Evolutionary conservation across 768 basidiomycete species (phyloP).

Genomic region (Termitomyces sp.): DNA sequence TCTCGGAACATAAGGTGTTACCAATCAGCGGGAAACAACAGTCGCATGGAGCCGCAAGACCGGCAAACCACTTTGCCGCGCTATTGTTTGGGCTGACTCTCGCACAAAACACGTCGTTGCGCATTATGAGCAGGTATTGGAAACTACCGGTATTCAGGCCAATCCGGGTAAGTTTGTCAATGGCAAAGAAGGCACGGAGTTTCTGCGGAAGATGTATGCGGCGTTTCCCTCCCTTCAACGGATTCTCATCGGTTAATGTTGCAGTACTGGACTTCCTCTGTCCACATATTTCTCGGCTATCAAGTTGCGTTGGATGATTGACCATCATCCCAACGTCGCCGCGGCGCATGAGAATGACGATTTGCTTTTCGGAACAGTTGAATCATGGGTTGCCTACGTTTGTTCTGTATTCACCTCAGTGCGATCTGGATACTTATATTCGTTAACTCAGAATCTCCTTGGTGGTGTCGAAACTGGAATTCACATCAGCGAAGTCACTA

Average conservation of each 20-base stretch:
- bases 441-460: constrained; percentile 59
- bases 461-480: constrained; percentile 66
- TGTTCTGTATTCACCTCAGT: constrained; percentile 11
- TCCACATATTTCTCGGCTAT: constrained; percentile 98
- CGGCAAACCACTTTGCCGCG: constrained; percentile 81
- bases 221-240: neutral
- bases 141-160: constrained; percentile 70
- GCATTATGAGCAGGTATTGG: constrained; percentile 69
- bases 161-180: constrained; percentile 59
- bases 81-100: constrained; percentile 97
- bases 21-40: constrained; percentile 96
- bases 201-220: constrained; percentile 61
- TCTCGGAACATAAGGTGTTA: constrained; percentile 55
- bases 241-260: constrained; percentile 1
- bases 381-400: constrained; percentile 94
- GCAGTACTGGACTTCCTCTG: constrained; percentile 85
- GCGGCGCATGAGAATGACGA: constrained; percentile 77
- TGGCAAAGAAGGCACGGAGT: constrained; percentile 62
- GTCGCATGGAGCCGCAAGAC: constrained; percentile 90
- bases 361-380: constrained; percentile 90
- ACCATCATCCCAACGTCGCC: constrained; percentile 70
- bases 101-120: constrained; percentile 83
- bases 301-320: constrained; percentile 96
- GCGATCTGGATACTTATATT: constrained; percentile 5
- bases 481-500: constrained; percentile 90